Evolutionary conservation across 495 filamentous ascomycete genomes (phyloP), one percentile per base, ranked within the genome.

Genomic region (Cercophora scortea): DNA sequence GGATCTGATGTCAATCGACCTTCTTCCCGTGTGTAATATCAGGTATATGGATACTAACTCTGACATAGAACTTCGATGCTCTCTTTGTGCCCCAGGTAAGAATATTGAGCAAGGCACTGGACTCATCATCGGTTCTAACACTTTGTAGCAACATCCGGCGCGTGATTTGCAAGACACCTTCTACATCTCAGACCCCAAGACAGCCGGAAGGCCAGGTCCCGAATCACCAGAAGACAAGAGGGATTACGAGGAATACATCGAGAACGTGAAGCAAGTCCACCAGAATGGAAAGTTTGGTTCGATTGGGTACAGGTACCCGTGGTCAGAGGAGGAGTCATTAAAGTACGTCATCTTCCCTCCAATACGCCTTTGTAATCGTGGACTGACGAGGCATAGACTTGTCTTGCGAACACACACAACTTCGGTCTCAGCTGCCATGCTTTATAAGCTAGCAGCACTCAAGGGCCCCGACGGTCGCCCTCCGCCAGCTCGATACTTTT

Each of bases 111-210:
- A 25, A 25, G 25, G 25, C 25, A 25, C 25, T 2, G 5, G 25
- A 25, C 25, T 25, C 25, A 25, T 25, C 25, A 25, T 5, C 25
- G 5, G 25, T 25, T 25, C 5, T 25, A 25, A 25, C 25, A 25
- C 5, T 25, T 25, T 2, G 25, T 25, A 98, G 71, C 92, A 96
- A 78, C 93, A 96, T 67, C 93, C 92, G 34, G 91, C 93, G 54
- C 88, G 93, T 60, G 93, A 96, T 62, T 74, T 95, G 36, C 93
- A 96, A 79, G 91, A 97, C 64, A 98, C 93, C 52, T 96, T 97
- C 79, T 97, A 95, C 74, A 90, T 96, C 62, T 89, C 90, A 44
- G 92, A 97, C 58, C 93, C 92, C 8, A 69, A 79, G 19, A 72
- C 59, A 38, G 90, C 92, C 39, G 89, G 88, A 58, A 82, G 72